phyloP scores from a whole-genome alignment of 805 yeast species.

The Hanseniaspora nectarophila region DNA sequence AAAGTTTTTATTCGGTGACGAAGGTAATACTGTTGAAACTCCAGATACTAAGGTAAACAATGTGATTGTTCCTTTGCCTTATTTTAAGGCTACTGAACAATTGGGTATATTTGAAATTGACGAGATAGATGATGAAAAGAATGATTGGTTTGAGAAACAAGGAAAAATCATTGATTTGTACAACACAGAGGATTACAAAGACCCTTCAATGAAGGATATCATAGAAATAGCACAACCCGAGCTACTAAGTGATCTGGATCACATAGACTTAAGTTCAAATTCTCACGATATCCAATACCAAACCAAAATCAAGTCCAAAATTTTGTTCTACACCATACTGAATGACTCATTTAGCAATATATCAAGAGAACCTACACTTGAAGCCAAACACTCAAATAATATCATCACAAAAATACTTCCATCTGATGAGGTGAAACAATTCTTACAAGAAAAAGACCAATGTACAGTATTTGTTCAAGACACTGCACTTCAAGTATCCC shows the following conservation, averaged over 20 bases:
- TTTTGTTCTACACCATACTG: constrained; percentile 4
- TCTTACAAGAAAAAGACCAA: constrained; percentile 7
- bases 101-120: not conserved
- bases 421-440: not conserved
- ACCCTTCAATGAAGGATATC: not conserved
- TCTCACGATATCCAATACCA: constrained; percentile 4
- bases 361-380: not conserved
- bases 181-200: not conserved
- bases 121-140: not conserved
- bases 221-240: not conserved
- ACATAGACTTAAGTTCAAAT: not conserved
- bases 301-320: constrained; percentile 4
- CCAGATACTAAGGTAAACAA: not conserved
- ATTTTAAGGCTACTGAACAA: constrained; percentile 11
- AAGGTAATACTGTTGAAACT: not conserved
- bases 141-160: not conserved
- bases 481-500: constrained; percentile 8
- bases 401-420: not conserved
- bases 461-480: not conserved
- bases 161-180: not conserved
- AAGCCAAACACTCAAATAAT: not conserved
- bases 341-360: constrained; percentile 1
- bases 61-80: constrained; percentile 6
- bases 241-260: not conserved
- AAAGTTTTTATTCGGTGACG: not conserved